These are phyloP conservation scores for Sphaerulina vaccinii DNA, from an alignment of 2,329 filamentous ascomycete species.

Conservation along the genomic window DNA sequence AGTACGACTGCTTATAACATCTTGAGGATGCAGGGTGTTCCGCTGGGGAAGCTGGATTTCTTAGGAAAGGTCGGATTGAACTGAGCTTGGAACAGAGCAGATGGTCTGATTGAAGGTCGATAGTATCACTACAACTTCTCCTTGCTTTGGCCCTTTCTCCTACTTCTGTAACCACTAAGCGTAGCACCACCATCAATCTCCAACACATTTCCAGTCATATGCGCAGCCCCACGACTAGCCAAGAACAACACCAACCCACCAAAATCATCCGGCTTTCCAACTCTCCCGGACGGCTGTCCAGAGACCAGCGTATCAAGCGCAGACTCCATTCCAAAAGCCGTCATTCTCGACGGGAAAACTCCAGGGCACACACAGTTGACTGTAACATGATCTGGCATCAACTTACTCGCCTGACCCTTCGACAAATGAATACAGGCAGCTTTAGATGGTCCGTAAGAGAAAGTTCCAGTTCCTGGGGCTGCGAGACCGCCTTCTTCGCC, in stretches of 20 bases:
- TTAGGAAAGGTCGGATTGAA: too few relatives aligned
- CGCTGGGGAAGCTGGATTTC: conserved; percentile 60
- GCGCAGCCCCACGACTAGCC: conserved; percentile 41
- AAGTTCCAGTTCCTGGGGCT: conserved; percentile 44
- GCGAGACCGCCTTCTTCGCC: conserved; percentile 51
- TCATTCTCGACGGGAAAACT: conserved; percentile 59
- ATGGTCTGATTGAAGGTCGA: too few relatives aligned
- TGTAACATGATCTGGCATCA: conserved; percentile 53
- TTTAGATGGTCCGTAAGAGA: conserved; percentile 51
- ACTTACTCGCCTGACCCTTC: conserved; percentile 54
- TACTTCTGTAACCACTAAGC: conserved; percentile 44
- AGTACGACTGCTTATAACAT: conserved; percentile 59
- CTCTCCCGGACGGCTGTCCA: conserved; percentile 47
- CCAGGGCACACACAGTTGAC: conserved; percentile 57
- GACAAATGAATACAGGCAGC: conserved; percentile 56
- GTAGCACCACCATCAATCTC: conserved; percentile 51
- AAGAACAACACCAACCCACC: conserved; percentile 49
- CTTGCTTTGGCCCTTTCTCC: conserved; percentile 27
- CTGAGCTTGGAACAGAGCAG: too few relatives aligned
- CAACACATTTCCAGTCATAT: conserved; percentile 50
- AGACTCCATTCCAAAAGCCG: conserved; percentile 48
- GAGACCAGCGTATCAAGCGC: conserved; percentile 50
- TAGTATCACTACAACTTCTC: conserved; percentile 24
- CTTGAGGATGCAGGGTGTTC: conserved; percentile 60
- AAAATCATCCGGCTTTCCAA: conserved; percentile 51